Percentiles rank a stretch among this genome's conserved stretches.
Conservation (phyloP, 345 rosid species). For the Lagerstroemia speciosa region DNA sequence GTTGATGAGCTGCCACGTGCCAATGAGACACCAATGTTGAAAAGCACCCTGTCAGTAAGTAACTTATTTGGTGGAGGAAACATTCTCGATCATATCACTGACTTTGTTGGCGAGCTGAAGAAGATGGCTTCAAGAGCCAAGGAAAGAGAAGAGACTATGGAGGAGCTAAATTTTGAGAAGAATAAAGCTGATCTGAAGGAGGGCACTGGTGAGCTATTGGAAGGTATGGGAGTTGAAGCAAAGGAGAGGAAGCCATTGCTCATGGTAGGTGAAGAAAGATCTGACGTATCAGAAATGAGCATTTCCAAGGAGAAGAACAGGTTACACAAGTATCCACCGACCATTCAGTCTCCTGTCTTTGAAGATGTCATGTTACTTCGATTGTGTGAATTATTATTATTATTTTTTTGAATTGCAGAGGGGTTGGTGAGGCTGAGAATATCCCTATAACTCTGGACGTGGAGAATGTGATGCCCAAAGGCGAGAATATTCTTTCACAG, state of each 20-base stretch:
- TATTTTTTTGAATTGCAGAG: conserved; percentile 19
- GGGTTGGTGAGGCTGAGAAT: conserved; percentile 53
- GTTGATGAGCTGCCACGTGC: conserved; percentile 18
- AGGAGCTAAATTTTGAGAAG: conserved; percentile 16
- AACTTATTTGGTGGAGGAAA: conserved; percentile 79
- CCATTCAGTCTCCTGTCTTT: neutral
- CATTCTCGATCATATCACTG: conserved; percentile 63
- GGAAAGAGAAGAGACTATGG: conserved; percentile 56
- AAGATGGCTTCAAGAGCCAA: conserved; percentile 56
- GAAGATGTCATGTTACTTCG: neutral
- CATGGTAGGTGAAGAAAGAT: conserved; percentile 32
- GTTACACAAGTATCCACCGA: conserved; percentile 41
- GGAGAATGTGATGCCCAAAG: conserved; percentile 46
- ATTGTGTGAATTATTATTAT: neutral
- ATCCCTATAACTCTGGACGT: conserved; percentile 37
- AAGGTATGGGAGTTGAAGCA: conserved; percentile 20
- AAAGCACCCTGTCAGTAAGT: conserved; percentile 67
- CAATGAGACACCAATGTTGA: conserved; percentile 40
- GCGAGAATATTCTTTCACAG: conserved; percentile 47
- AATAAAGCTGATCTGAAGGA: conserved; percentile 15
- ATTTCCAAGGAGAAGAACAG: conserved; percentile 44
- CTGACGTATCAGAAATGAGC: conserved; percentile 22
- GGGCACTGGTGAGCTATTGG: conserved; percentile 23
- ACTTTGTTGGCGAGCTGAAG: conserved; percentile 77
- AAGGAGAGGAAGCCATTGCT: conserved; percentile 61